Percentiles rank a stretch among this genome's conserved stretches.
Evolutionary conservation across 441 rosid species (phyloP).

Genomic region (Cnidoscolus chayamansa): DNA sequence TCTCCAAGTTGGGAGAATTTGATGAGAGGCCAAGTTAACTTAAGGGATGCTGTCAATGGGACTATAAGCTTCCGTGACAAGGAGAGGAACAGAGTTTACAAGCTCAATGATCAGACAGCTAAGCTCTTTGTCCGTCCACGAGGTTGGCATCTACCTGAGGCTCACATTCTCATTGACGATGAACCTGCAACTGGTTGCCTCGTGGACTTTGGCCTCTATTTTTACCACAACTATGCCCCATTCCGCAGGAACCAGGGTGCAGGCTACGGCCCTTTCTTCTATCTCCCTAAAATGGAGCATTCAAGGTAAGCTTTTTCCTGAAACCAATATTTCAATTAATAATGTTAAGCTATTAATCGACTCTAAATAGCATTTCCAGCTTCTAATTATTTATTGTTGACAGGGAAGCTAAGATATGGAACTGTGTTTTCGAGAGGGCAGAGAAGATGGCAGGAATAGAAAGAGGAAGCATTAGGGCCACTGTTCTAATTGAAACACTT

Average conservation of each 20-base stretch:
- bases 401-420: constrained; percentile 98
- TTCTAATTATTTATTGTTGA: constrained; percentile 21
- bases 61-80: constrained; percentile 70
- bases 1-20: constrained; percentile 95
- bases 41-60: constrained; percentile 85
- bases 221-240: constrained; percentile 64
- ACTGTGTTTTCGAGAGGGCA: constrained; percentile 74
- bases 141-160: constrained; percentile 93
- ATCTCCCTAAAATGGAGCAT: constrained; percentile 94
- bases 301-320: constrained; percentile 46
- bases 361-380: not conserved
- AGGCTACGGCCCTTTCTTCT: constrained; percentile 89
- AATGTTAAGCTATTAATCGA: too few species aligned
- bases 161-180: constrained; percentile 78
- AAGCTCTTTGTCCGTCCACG: constrained; percentile 85
- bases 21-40: constrained; percentile 78
- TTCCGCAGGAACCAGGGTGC: constrained; percentile 67
- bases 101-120: constrained; percentile 77
- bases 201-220: constrained; percentile 84
- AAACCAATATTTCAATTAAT: not conserved
- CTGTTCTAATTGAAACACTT: constrained; percentile 85
- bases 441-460: constrained; percentile 80
- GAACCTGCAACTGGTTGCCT: constrained; percentile 89
- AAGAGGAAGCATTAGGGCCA: constrained; percentile 83
- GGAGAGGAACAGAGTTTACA: constrained; percentile 71